Percentiles rank a stretch among this genome's conserved stretches.
phyloP scores from a whole-genome alignment of 2,329 filamentous ascomycete species.

The Fusarium papillatum region DNA sequence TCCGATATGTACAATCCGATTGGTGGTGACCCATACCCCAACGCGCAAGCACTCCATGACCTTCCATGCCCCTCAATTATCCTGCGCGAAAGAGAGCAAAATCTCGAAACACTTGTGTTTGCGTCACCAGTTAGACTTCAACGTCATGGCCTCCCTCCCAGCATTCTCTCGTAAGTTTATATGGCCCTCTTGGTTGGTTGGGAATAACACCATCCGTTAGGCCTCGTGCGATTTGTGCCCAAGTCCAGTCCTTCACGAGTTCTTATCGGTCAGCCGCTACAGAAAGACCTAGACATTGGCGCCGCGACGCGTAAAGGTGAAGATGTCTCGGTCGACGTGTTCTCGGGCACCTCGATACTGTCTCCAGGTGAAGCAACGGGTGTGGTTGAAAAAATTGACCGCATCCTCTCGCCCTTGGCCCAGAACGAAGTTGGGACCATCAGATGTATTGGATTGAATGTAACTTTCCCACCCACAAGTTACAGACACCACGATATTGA shows the following conservation, averaged over 20 bases:
- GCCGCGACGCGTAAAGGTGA: constrained; percentile 67
- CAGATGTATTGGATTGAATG: constrained; percentile 70
- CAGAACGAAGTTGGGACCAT: constrained; percentile 63
- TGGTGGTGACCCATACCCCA: constrained; percentile 24
- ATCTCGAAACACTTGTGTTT: not conserved
- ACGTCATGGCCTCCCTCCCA: not conserved
- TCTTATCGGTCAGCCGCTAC: constrained; percentile 68
- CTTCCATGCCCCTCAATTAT: not conserved
- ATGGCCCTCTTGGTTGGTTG: not conserved
- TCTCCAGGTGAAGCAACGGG: constrained; percentile 65
- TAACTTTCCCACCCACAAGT: constrained; percentile 38
- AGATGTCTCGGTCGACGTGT: constrained; percentile 68
- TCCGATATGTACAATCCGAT: constrained; percentile 2
- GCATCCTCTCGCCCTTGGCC: constrained; percentile 60
- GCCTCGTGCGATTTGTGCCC: constrained; percentile 71
- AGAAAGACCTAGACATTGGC: constrained; percentile 68
- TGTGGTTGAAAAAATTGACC: constrained; percentile 58
- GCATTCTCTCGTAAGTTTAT: not conserved
- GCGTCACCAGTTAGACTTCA: not conserved
- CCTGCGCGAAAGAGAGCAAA: not conserved
- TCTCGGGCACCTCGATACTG: constrained; percentile 70
- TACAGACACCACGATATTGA: not conserved
- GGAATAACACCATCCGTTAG: constrained; percentile 50
- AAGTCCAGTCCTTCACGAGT: constrained; percentile 62
- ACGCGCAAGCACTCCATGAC: constrained; percentile 3